Conservation (phyloP, 139 green algal species). For the Dunaliella sp. region DNA sequence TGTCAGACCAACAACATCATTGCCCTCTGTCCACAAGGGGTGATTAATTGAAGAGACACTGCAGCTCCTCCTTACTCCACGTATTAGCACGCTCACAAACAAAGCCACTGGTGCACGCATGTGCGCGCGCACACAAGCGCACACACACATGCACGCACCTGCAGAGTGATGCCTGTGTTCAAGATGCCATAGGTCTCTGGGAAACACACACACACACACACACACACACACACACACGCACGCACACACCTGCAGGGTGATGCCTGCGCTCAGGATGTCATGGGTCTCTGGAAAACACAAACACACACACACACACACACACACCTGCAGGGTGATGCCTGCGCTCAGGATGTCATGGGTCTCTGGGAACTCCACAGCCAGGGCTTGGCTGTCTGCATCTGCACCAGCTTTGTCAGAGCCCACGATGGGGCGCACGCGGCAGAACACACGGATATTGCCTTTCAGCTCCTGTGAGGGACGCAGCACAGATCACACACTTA, state of each 20-base stretch:
- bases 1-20: too few species aligned
- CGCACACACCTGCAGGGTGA: conserved; percentile 27
- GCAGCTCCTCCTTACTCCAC: too few species aligned
- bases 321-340: conserved; percentile 31
- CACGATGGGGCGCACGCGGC: conserved; percentile 71
- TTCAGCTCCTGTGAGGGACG: conserved; percentile 73
- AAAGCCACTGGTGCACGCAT: too few species aligned
- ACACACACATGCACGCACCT: conserved; percentile 11
- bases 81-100: too few species aligned
- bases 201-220: too few species aligned
- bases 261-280: conserved; percentile 46
- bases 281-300: conserved; percentile 35
- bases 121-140: too few species aligned
- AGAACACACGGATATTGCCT: conserved; percentile 96
- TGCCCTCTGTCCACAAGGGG: too few species aligned
- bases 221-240: too few species aligned
- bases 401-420: conserved; percentile 22
- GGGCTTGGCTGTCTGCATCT: conserved; percentile 20
- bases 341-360: conserved; percentile 48
- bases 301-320: conserved; percentile 3
- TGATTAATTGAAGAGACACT: too few species aligned
- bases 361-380: conserved; percentile 29
- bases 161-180: conserved; percentile 36
- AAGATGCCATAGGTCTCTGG: conserved; percentile 43
- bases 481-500: background rate